These are phyloP conservation scores for Cadophora sp. DNA, from an alignment of 2,329 filamentous ascomycete genomes.

Conservation along the genomic window DNA sequence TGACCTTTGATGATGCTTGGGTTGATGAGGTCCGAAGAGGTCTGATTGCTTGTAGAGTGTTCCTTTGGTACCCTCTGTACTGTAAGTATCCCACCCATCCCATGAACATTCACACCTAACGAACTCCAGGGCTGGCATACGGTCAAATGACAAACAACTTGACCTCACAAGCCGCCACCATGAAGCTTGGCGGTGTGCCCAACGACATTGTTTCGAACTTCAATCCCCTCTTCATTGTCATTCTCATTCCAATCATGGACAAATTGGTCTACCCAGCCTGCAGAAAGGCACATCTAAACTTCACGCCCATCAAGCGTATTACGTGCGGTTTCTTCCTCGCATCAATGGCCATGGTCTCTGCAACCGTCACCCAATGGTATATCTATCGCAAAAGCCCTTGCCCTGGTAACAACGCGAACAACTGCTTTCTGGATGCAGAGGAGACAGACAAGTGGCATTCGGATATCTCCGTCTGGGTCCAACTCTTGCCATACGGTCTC, in stretches of 20 bases:
- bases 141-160: constrained; percentile 73
- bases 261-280: constrained; percentile 64
- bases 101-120: neutral
- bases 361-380: constrained; percentile 61
- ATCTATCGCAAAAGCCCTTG: constrained; percentile 64
- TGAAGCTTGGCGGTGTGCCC: constrained; percentile 58
- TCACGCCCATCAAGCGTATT: constrained; percentile 65
- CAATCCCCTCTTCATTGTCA: constrained; percentile 64
- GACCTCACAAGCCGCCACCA: constrained; percentile 63
- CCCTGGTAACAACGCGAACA: constrained; percentile 52
- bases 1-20: constrained; percentile 83
- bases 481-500: constrained; percentile 58
- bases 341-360: constrained; percentile 60
- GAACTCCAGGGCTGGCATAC: constrained; percentile 29
- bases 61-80: constrained; percentile 71
- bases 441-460: constrained; percentile 38
- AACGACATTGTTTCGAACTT: constrained; percentile 68
- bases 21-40: constrained; percentile 68
- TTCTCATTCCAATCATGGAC: constrained; percentile 61
- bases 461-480: constrained; percentile 60
- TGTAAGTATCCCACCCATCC: constrained; percentile 37
- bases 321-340: constrained; percentile 62
- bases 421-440: constrained; percentile 46
- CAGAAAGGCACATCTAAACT: constrained; percentile 57
- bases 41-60: constrained; percentile 69